Conservation (phyloP, 345 rosid genomes). For the Odontarrhena argentea region DNA sequence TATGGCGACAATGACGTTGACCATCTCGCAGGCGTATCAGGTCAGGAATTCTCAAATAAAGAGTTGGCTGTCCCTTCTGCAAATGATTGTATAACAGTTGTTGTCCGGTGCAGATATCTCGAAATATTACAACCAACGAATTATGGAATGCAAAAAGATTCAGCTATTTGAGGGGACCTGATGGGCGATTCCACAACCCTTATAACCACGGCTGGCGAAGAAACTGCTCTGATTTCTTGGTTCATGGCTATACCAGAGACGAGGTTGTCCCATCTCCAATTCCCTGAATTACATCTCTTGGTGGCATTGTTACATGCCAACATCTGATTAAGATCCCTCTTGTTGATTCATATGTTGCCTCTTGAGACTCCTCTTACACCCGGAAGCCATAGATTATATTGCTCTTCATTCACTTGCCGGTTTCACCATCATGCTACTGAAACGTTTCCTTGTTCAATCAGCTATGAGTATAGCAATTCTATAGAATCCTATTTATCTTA, state of each 20-base stretch:
- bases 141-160: conserved; percentile 70
- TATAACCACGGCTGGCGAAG: conserved; percentile 89
- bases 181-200: conserved; percentile 85
- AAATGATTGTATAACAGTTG: conserved; percentile 16
- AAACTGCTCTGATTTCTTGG: conserved; percentile 81
- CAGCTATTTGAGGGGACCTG: conserved; percentile 72
- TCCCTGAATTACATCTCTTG: conserved; percentile 49
- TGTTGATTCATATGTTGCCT: no score
- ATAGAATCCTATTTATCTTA: no score
- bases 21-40: conserved; percentile 71
- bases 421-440: no score
- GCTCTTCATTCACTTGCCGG: no score
- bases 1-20: conserved; percentile 62
- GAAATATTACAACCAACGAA: conserved; percentile 91
- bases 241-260: conserved; percentile 69
- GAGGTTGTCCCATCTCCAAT: conserved; percentile 73
- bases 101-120: conserved; percentile 64
- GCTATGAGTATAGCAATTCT: no score
- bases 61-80: conserved; percentile 3
- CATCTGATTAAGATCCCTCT: neutral
- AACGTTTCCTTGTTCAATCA: no score
- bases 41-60: conserved; percentile 43
- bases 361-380: no score
- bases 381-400: no score
- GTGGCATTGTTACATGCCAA: conserved; percentile 8